Evolutionary conservation across 2,329 filamentous ascomycete species (phyloP).

Genomic region (Aspergillus ibericus): DNA sequence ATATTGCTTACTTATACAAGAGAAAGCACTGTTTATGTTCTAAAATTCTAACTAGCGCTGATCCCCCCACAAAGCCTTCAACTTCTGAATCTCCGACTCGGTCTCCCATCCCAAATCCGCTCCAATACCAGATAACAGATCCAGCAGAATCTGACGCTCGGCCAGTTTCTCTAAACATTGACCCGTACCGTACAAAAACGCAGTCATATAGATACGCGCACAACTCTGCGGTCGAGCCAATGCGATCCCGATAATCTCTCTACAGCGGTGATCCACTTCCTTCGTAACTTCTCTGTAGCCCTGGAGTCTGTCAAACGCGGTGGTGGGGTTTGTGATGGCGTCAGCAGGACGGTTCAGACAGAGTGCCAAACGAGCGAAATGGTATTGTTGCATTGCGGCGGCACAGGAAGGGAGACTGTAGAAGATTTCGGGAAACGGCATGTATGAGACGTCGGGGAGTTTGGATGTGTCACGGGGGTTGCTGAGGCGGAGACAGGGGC

Average conservation of each 20-base stretch:
- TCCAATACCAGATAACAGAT: slow-evolving; percentile 59
- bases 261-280: slow-evolving; percentile 56
- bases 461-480: slow-evolving; percentile 34
- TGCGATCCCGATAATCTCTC: slow-evolving; percentile 61
- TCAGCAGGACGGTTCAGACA: slow-evolving; percentile 62
- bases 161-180: slow-evolving; percentile 55
- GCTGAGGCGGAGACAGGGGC: slow-evolving; percentile 52
- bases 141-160: slow-evolving; percentile 56
- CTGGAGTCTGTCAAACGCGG: slow-evolving; percentile 55
- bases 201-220: slow-evolving; percentile 59
- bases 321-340: slow-evolving; percentile 53
- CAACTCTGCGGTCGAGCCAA: slow-evolving; percentile 56
- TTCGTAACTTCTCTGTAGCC: slow-evolving; percentile 59
- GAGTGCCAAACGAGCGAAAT: slow-evolving; percentile 63
- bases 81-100: slow-evolving; percentile 53
- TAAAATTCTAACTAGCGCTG: too few relatives aligned
- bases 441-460: slow-evolving; percentile 31
- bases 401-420: slow-evolving; percentile 63
- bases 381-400: slow-evolving; percentile 64
- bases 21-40: too few relatives aligned
- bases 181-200: slow-evolving; percentile 61
- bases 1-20: too few relatives aligned
- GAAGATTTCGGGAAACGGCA: slow-evolving; percentile 58
- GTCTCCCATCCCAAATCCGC: slow-evolving; percentile 62
- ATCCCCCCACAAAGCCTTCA: slow-evolving; percentile 40